Conservation (phyloP, 768 basidiomycete species). For the Pulveroboletus sp. region DNA sequence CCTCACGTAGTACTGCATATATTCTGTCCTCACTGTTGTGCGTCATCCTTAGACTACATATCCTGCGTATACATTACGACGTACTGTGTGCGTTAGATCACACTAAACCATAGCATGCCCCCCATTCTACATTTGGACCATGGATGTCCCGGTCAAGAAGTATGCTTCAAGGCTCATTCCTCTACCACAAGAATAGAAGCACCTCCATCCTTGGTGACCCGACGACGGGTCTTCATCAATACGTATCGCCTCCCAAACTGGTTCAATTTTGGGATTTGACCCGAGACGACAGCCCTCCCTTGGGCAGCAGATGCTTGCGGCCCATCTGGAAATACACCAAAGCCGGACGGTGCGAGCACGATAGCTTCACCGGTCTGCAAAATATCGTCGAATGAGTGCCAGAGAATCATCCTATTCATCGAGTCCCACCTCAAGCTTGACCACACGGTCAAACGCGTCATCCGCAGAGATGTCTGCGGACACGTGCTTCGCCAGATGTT, state of each 20-base stretch:
- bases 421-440: conserved; percentile 53
- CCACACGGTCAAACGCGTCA: conserved; percentile 66
- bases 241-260: conserved; percentile 60
- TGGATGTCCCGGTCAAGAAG: neutral
- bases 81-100: neutral
- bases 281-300: conserved; percentile 3
- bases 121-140: neutral
- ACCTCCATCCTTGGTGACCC: conserved; percentile 65
- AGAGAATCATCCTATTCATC: neutral
- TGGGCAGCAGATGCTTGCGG: neutral
- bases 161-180: conserved; percentile 1
- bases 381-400: neutral
- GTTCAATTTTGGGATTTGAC: conserved; percentile 31
- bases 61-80: neutral
- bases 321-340: conserved; percentile 40
- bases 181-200: conserved; percentile 48
- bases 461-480: conserved; percentile 56
- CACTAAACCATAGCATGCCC: neutral
- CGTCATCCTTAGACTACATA: conserved; percentile 11
- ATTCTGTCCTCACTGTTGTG: conserved; percentile 14
- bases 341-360: conserved; percentile 62
- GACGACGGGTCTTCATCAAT: conserved; percentile 56
- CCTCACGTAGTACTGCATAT: conserved; percentile 13
- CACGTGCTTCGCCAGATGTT: conserved; percentile 64
- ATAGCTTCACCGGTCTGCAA: conserved; percentile 69